Conservation (phyloP, 768 basidiomycete genomes). For the Brasilioporus rufonigricans region DNA sequence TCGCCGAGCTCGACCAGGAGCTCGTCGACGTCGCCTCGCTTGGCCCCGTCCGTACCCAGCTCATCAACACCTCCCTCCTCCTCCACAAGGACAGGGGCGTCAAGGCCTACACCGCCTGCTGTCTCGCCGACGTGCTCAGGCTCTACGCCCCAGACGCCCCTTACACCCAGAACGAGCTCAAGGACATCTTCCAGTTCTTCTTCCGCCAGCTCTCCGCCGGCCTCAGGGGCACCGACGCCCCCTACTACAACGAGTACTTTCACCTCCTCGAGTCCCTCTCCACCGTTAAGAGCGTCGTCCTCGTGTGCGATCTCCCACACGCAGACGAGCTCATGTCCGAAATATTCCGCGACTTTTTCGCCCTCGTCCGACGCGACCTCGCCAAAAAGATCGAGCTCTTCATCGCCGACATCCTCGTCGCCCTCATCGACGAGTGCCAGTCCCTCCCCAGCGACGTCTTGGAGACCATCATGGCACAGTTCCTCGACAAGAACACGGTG, state of each 20-base stretch:
- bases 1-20: slow-evolving; percentile 88
- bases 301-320: slow-evolving; percentile 88
- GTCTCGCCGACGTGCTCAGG: slow-evolving; percentile 89
- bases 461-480: slow-evolving; percentile 81
- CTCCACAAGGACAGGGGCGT: slow-evolving; percentile 96
- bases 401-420: slow-evolving; percentile 86
- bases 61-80: slow-evolving; percentile 75
- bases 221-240: slow-evolving; percentile 71
- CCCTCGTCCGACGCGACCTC: slow-evolving; percentile 68
- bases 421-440: slow-evolving; percentile 83
- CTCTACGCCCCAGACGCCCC: slow-evolving; percentile 97
- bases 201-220: slow-evolving; percentile 77
- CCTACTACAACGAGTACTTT: slow-evolving; percentile 91
- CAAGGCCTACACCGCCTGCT: slow-evolving; percentile 92
- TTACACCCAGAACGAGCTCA: slow-evolving; percentile 82
- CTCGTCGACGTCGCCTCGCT: slow-evolving; percentile 74
- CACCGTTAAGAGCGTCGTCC: slow-evolving; percentile 90
- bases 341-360: slow-evolving; percentile 82
- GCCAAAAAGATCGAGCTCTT: slow-evolving; percentile 82
- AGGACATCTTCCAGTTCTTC: slow-evolving; percentile 98
- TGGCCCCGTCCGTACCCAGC: slow-evolving; percentile 66
- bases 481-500: slow-evolving; percentile 75
- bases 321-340: slow-evolving; percentile 82
- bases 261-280: slow-evolving; percentile 93
- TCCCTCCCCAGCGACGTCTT: slow-evolving; percentile 76